These are phyloP conservation scores for Talaromyces verruculosus DNA, from an alignment of 2,329 filamentous ascomycete species.

Conservation along the genomic window DNA sequence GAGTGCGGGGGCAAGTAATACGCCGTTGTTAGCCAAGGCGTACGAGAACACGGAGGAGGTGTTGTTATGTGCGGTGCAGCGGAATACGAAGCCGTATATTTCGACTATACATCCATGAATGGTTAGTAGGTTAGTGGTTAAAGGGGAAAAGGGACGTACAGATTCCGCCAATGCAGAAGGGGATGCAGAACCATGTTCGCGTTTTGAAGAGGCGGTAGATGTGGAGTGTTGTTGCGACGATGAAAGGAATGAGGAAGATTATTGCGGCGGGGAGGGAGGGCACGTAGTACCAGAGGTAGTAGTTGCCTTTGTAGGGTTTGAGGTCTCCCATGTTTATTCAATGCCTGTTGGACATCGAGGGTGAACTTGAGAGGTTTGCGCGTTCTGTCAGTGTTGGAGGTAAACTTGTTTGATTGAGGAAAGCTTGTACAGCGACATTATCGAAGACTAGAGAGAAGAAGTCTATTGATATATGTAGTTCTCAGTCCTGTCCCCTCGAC, in stretches of 20 bases:
- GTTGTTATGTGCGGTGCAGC: background rate
- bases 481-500: too few relatives aligned
- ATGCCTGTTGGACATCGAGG: too few relatives aligned
- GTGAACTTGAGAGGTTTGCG: too few relatives aligned
- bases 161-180: conserved; percentile 34
- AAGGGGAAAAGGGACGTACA: conserved; percentile 27
- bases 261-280: conserved; percentile 3
- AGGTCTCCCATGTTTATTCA: background rate
- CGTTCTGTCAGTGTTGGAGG: too few relatives aligned
- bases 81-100: background rate
- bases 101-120: background rate
- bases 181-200: conserved; percentile 34
- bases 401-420: too few relatives aligned
- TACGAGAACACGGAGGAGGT: background rate
- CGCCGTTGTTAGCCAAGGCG: background rate
- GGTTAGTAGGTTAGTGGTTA: background rate
- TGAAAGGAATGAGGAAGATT: conserved; percentile 9
- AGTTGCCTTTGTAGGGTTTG: background rate
- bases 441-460: too few relatives aligned
- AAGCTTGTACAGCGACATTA: too few relatives aligned
- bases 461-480: too few relatives aligned
- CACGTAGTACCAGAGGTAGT: conserved; percentile 1
- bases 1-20: conserved; percentile 34
- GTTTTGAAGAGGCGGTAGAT: conserved; percentile 1
- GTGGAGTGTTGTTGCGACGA: background rate